Conservation (phyloP, 257 asterid species). For the Gentiana straminea region DNA sequence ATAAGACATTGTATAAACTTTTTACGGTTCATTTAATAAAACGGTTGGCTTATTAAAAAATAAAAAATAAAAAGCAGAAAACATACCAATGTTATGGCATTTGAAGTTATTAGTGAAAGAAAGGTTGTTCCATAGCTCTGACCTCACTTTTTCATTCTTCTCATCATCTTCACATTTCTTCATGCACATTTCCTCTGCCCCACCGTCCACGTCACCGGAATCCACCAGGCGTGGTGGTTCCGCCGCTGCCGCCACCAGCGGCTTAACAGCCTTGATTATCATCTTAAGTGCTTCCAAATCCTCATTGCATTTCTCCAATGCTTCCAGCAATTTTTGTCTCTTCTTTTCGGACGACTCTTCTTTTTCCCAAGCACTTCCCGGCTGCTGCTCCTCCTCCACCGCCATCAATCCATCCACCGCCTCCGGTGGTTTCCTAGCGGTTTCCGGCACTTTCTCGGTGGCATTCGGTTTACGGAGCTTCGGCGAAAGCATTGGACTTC, state of each 20-base stretch:
- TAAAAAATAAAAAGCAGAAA: neutral
- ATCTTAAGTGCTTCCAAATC: conserved; percentile 67
- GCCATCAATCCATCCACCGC: conserved; percentile 77
- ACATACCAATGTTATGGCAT: conserved; percentile 20
- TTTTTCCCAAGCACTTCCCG: conserved; percentile 6
- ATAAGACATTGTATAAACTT: too few relatives aligned
- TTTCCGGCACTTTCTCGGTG: conserved; percentile 18
- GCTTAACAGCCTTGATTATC: conserved; percentile 42
- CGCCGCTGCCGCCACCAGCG: conserved; percentile 2
- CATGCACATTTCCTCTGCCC: conserved; percentile 7
- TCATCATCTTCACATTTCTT: neutral
- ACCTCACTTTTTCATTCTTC: conserved; percentile 17
- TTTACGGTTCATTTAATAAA: too few relatives aligned
- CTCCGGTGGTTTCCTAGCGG: conserved; percentile 24
- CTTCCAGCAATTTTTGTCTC: conserved; percentile 47
- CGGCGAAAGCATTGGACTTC: conserved; percentile 53
- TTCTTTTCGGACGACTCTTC: conserved; percentile 28
- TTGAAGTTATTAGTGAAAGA: conserved; percentile 16
- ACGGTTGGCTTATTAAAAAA: neutral
- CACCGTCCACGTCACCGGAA: conserved; percentile 6
- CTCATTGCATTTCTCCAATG: conserved; percentile 71
- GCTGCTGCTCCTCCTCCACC: conserved; percentile 25
- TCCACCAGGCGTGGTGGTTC: conserved; percentile 13
- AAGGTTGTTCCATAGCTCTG: conserved; percentile 26
- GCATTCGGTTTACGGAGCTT: conserved; percentile 36